Evolutionary conservation across 129 eudicot genomes (phyloP).

Genomic region (Flaveria robusta): DNA sequence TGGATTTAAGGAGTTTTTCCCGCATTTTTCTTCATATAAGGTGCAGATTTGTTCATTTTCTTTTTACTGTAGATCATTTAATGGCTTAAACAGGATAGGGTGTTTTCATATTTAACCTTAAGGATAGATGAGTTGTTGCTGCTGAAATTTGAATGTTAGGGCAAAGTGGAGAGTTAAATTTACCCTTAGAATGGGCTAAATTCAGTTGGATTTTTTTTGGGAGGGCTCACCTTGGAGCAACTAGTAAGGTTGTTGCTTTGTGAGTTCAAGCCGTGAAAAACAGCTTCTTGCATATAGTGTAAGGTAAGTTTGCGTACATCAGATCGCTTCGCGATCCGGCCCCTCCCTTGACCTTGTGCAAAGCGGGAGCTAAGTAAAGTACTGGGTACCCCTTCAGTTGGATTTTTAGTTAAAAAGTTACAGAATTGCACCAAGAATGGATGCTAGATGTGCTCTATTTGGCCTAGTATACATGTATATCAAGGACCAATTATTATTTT

Average conservation of each 20-base stretch:
- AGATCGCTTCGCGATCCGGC: no score
- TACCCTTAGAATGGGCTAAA: not conserved
- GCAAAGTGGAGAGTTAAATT: not conserved
- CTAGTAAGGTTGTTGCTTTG: no score
- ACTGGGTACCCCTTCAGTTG: not conserved
- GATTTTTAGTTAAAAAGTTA: not conserved
- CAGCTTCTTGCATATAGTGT: no score
- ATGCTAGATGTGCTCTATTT: not conserved
- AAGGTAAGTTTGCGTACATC: no score
- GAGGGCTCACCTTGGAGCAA: no score
- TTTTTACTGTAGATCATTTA: not conserved
- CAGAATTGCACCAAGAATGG: not conserved
- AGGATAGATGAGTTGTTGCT: constrained; percentile 12
- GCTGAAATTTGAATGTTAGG: constrained; percentile 7
- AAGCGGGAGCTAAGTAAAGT: no score
- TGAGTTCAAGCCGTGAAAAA: no score
- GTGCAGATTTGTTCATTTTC: not conserved
- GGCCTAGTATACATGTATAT: constrained; percentile 14
- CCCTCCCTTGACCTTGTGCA: no score
- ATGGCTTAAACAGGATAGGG: constrained; percentile 1
- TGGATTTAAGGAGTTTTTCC: constrained; percentile 9
- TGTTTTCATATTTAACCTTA: constrained; percentile 4
- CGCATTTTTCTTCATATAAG: not conserved
- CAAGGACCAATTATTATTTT: not conserved
- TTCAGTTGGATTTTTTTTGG: not conserved